Percentiles rank a stretch among this genome's conserved stretches.
Conservation (phyloP, 768 basidiomycete genomes). For the Collybia mongolica region DNA sequence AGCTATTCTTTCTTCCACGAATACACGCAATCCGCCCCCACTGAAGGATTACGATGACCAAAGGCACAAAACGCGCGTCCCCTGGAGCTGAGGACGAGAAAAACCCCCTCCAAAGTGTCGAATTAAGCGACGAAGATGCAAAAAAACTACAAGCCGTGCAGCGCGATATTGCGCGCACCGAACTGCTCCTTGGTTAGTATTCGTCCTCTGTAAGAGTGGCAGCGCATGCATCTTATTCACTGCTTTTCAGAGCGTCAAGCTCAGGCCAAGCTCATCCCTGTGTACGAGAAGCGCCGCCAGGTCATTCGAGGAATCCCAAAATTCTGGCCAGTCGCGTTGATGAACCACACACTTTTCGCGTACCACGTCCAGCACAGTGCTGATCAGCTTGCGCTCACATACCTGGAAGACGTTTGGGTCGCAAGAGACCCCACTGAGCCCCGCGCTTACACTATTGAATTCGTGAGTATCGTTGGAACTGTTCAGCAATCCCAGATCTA, state of each 20-base stretch:
- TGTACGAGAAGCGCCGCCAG: slow-evolving; percentile 70
- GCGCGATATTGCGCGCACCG: slow-evolving; percentile 68
- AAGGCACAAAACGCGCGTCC: slow-evolving; percentile 72
- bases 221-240: slow-evolving; percentile 1
- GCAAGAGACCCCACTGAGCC: slow-evolving; percentile 70
- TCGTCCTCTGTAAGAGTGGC: background rate
- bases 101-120: slow-evolving; percentile 61
- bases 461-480: slow-evolving; percentile 56
- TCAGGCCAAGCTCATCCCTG: slow-evolving; percentile 53
- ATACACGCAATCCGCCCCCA: slow-evolving; percentile 16
- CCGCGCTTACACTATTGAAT: slow-evolving; percentile 82
- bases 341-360: slow-evolving; percentile 66
- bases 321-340: slow-evolving; percentile 86
- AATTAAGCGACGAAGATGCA: slow-evolving; percentile 72
- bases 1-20: slow-evolving; percentile 12
- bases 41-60: slow-evolving; percentile 31
- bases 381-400: slow-evolving; percentile 81
- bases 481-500: background rate
- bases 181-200: slow-evolving; percentile 68
- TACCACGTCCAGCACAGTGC: slow-evolving; percentile 69
- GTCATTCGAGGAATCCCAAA: slow-evolving; percentile 65
- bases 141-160: slow-evolving; percentile 63
- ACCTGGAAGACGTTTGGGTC: slow-evolving; percentile 86
- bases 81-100: slow-evolving; percentile 80
- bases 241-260: slow-evolving; percentile 57